These are phyloP conservation scores for Emericellopsis terricola DNA, from an alignment of 495 filamentous ascomycete genomes.

Conservation along the genomic window DNA sequence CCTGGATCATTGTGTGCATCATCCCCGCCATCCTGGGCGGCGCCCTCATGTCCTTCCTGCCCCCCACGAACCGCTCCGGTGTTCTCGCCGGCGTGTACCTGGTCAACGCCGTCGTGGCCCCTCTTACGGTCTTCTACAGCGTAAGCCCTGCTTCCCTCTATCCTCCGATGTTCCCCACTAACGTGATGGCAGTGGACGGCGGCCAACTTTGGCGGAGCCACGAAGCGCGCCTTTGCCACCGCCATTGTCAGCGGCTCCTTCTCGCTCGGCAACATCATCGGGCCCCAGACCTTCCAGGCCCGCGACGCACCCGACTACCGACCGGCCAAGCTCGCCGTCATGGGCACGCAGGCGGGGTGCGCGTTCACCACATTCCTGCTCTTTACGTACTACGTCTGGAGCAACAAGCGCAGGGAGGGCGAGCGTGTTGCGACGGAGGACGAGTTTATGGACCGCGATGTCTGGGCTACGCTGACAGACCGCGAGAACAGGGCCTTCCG, in stretches of 20 bases:
- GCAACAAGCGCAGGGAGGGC: conserved; percentile 14
- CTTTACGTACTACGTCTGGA: conserved; percentile 17
- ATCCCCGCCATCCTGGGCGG: conserved; percentile 32
- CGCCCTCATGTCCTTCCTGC: conserved; percentile 40
- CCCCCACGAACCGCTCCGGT: conserved; percentile 22
- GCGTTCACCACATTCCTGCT: conserved; percentile 14
- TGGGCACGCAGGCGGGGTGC: conserved; percentile 17
- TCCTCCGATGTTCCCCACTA: background rate
- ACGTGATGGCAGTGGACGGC: conserved; percentile 18
- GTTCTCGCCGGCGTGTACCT: conserved; percentile 47
- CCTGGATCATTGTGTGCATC: conserved; percentile 15
- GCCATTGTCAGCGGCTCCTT: conserved; percentile 40
- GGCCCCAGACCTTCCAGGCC: conserved; percentile 47
- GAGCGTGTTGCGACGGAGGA: conserved; percentile 11
- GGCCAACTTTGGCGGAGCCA: conserved; percentile 17
- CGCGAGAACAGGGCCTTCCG: conserved; percentile 20
- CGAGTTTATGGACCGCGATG: conserved; percentile 13
- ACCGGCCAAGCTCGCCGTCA: conserved; percentile 43
- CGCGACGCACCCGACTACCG: conserved; percentile 39
- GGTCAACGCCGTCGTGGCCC: conserved; percentile 38
- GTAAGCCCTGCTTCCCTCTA: no score
- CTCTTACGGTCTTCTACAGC: conserved; percentile 24
- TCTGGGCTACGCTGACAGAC: conserved; percentile 17
- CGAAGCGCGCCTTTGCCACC: conserved; percentile 21
- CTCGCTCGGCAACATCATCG: conserved; percentile 47